A percentile compares a stretch with the other conserved stretches of the same genome.
Conservation (phyloP, 1,284 basidiomycete genomes). For the Trametes polyzona region DNA sequence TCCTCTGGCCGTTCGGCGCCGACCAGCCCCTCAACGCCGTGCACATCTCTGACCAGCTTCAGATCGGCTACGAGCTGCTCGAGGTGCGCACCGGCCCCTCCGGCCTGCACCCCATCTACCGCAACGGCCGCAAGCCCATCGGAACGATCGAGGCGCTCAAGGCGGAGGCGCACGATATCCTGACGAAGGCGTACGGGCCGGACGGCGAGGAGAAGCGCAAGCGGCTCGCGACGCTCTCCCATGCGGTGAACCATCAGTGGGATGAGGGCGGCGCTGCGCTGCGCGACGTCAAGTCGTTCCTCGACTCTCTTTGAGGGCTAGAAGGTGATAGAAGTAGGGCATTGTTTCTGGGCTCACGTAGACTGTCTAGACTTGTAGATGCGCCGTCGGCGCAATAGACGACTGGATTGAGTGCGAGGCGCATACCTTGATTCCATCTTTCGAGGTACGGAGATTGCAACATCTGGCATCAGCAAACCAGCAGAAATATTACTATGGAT, state of each 20-base stretch:
- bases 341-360: no score
- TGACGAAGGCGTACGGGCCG: slow-evolving; percentile 22
- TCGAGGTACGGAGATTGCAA: no score
- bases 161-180: slow-evolving; percentile 17
- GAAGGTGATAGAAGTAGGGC: no score
- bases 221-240: slow-evolving; percentile 17
- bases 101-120: slow-evolving; percentile 21
- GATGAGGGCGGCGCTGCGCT: slow-evolving; percentile 12
- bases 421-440: no score
- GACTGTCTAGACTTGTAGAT: background rate
- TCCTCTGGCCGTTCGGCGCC: slow-evolving; percentile 31
- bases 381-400: no score
- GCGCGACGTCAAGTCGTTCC: slow-evolving; percentile 5
- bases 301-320: background rate
- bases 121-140: slow-evolving; percentile 21
- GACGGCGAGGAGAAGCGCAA: slow-evolving; percentile 24
- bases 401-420: no score
- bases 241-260: slow-evolving; percentile 12
- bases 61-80: slow-evolving; percentile 31
- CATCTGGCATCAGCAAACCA: no score
- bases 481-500: no score
- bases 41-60: slow-evolving; percentile 22
- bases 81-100: slow-evolving; percentile 26
- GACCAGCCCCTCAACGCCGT: slow-evolving; percentile 34
- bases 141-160: slow-evolving; percentile 24